Base-by-base conservation (phyloP, 352 stramenopile species). In the Phytophthora multivora region DNA sequence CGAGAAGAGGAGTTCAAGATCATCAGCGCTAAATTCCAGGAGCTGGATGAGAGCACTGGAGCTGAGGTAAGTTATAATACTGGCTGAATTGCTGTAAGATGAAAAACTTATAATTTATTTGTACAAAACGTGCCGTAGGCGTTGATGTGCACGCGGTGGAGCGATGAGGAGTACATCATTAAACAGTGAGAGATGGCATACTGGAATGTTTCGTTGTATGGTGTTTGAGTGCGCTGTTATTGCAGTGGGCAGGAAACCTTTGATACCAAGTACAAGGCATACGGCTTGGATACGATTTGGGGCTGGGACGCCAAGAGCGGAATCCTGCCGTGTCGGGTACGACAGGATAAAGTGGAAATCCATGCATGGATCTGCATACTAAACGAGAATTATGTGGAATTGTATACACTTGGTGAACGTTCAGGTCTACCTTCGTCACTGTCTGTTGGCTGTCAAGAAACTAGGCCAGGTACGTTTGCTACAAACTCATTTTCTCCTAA, bases 341-440 rank as follows among this genome's bases (percentile, higher is more conserved):
- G 64, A n/a, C 19, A 12, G 19, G 21, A 39, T 12, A 33, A 33
- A 33, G 9, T 13, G 28, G 13, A 30, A 5, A 30, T 30, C 2
- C 4, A 1, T 30, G 26, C 26, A 6, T 8, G 7, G 26, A 30
- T 23, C 21, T 23, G 21, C 4, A 23, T 30, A 5, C 26, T 30
- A 13, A 33, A 33, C 8, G 8, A 33, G 28, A 33, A 33, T 1
- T 31, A 31, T 13, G 4, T 33, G 28, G 8, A 12, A 12, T 33
- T 33, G 4, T 3, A 18, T 15, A 1, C 11, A 26, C 18, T 6
- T 71, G 5, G 10, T 60, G 21, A 30, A 16, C 25, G 3, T 30
- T 13, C 40, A 90, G 70, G 84, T 96, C 28, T 98, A 98, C 59
- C 76, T 98, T n/a, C 88, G 93, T 41, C 93, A 98, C 73, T 98